phyloP scores from a whole-genome alignment of 2,329 filamentous ascomycete genomes.

The Fusarium foetens region DNA sequence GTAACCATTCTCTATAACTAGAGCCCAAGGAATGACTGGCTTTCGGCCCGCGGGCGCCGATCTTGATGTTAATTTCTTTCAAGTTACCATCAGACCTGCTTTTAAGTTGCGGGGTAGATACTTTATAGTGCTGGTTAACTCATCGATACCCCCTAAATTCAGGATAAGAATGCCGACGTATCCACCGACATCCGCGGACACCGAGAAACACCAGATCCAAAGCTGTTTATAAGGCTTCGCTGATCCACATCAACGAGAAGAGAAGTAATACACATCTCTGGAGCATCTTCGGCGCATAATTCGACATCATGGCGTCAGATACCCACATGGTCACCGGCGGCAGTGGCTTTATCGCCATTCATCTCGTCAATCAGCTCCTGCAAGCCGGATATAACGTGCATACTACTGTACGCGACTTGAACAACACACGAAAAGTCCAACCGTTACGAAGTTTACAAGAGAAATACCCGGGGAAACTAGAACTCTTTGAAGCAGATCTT shows the following conservation, averaged over 20 bases:
- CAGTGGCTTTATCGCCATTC: not conserved
- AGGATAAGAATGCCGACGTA: not conserved
- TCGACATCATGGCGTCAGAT: not conserved
- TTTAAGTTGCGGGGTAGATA: not conserved
- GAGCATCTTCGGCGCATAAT: not conserved
- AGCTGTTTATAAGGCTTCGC: not conserved
- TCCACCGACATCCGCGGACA: not conserved
- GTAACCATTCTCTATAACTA: not conserved
- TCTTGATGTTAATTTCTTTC: not conserved
- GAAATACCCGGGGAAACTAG: not conserved
- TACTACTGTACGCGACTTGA: not conserved
- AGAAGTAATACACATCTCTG: not conserved
- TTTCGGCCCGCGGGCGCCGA: not conserved
- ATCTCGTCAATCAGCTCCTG: not conserved
- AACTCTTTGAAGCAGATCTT: not conserved
- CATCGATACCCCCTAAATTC: not conserved
- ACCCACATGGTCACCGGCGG: not conserved
- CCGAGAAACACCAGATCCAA: not conserved
- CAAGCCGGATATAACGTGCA: not conserved
- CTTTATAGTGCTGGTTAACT: not conserved
- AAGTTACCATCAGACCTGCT: no score
- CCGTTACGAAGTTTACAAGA: not conserved
- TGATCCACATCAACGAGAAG: not conserved
- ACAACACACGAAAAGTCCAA: not conserved
- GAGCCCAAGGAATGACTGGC: accelerated